phyloP scores from a whole-genome alignment of 164 flowering plant species.

The Cinnamomum micranthum region DNA sequence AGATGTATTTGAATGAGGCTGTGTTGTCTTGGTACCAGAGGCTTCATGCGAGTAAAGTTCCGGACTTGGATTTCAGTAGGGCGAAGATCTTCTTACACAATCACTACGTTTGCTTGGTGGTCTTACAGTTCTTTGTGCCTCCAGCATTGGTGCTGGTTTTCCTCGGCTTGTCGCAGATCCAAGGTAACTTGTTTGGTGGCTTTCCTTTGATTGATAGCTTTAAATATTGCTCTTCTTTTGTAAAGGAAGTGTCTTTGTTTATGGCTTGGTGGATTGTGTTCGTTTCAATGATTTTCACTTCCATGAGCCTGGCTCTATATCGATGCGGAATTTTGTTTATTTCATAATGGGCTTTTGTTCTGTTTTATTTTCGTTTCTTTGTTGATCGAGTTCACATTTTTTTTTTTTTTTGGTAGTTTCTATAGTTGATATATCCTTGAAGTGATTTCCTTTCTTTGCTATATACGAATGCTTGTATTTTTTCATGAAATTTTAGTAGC shows the following conservation, averaged over 20 bases:
- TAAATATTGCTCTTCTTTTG: constrained; percentile 44
- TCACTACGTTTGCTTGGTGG: constrained; percentile 69
- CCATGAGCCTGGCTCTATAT: constrained; percentile 51
- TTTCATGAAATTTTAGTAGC: background rate
- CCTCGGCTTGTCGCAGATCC: constrained; percentile 63
- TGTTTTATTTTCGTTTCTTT: background rate
- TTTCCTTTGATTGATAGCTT: constrained; percentile 32
- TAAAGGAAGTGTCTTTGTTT: constrained; percentile 57
- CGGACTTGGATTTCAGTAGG: constrained; percentile 90
- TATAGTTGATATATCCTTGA: background rate
- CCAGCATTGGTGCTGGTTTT: constrained; percentile 62
- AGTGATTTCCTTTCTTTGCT: background rate
- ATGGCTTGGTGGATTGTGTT: constrained; percentile 93
- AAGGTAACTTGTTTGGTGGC: constrained; percentile 30
- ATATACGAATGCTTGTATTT: background rate
- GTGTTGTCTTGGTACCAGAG: constrained; percentile 93
- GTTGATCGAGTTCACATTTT: background rate
- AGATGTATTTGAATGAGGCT: constrained; percentile 90
- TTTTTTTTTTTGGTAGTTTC: no score
- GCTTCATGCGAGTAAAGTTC: constrained; percentile 82
- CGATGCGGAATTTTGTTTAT: constrained; percentile 61
- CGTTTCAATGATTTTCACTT: constrained; percentile 54
- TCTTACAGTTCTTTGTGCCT: constrained; percentile 69
- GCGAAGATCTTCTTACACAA: constrained; percentile 95
- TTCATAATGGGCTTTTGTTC: constrained; percentile 36